A percentile compares a stretch with the other conserved stretches of the same genome.
Evolutionary conservation across 169 alveolate genomes (phyloP).

Genomic region (Blepharisma undulans): DNA sequence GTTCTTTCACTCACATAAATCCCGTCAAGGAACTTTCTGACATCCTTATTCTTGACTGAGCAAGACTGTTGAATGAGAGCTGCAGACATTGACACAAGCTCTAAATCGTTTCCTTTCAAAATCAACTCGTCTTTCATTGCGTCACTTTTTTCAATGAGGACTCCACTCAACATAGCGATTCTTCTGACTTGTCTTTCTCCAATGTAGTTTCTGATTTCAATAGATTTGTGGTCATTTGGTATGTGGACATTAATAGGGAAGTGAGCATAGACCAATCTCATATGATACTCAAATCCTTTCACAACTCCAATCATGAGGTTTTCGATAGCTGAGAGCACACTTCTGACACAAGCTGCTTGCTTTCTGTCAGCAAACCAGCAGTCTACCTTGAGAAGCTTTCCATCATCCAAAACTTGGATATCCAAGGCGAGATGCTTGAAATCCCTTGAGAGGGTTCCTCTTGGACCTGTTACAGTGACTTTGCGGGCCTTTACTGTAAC

Average conservation of each 20-base stretch:
- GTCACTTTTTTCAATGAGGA: slow-evolving; percentile 90
- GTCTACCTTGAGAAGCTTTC: slow-evolving; percentile 87
- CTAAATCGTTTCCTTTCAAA: slow-evolving; percentile 96
- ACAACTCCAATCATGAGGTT: slow-evolving; percentile 99
- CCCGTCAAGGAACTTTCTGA: slow-evolving; percentile 99
- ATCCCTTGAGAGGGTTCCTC: slow-evolving; percentile 94
- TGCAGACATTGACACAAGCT: slow-evolving; percentile 96
- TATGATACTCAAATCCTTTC: slow-evolving; percentile 93
- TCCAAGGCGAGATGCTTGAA: slow-evolving; percentile 97
- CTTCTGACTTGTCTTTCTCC: slow-evolving; percentile 98
- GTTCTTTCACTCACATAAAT: slow-evolving; percentile 97
- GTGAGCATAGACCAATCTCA: slow-evolving; percentile 99
- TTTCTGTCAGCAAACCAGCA: slow-evolving; percentile 95
- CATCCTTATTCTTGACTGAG: slow-evolving; percentile 97
- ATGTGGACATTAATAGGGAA: slow-evolving; percentile 98
- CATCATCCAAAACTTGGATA: slow-evolving; percentile 86
- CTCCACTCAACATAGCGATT: slow-evolving; percentile 94
- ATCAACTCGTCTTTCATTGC: slow-evolving; percentile 96
- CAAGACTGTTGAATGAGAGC: slow-evolving; percentile 97
- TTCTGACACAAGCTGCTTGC: slow-evolving; percentile 93
- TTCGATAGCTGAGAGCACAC: slow-evolving; percentile 94
- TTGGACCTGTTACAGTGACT: slow-evolving; percentile 97
- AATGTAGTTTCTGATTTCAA: slow-evolving; percentile 98
- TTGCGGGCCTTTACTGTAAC: slow-evolving; percentile 93
- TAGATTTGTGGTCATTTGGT: slow-evolving; percentile 91